Evolutionary conservation across 2,329 filamentous ascomycete species (phyloP).

Genomic region (Pseudogymnoascus sp.): DNA sequence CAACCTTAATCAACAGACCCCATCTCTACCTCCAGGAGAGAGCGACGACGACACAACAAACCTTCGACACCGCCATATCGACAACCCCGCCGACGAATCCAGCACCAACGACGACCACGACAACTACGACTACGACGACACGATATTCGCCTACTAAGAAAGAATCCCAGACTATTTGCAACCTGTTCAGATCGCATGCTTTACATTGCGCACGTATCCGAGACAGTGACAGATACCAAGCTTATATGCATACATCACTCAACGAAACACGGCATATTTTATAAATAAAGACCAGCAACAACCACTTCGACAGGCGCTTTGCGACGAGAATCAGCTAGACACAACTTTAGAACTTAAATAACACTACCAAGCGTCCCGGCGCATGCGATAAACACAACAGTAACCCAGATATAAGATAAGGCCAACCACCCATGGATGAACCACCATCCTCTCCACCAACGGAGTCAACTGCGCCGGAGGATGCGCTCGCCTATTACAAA

Average conservation of each 20-base stretch:
- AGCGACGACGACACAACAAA: constrained; percentile 7
- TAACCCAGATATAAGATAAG: neutral
- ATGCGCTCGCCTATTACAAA: constrained; percentile 91
- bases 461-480: constrained; percentile 50
- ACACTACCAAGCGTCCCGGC: neutral
- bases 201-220: constrained; percentile 4
- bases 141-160: neutral
- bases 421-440: constrained; percentile 29
- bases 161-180: neutral
- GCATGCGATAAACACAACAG: constrained; percentile 3
- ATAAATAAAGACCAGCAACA: neutral
- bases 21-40: constrained; percentile 3
- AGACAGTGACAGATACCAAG: neutral
- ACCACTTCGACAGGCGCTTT: constrained; percentile 1
- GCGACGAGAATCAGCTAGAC: neutral
- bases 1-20: constrained; percentile 6
- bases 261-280: constrained; percentile 1
- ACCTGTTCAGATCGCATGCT: neutral
- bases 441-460: constrained; percentile 54
- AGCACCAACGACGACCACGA: constrained; percentile 4
- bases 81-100: constrained; percentile 1
- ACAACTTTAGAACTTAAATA: neutral
- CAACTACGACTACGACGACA: constrained; percentile 6
- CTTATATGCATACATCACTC: neutral
- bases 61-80: constrained; percentile 7